phyloP scores from a whole-genome alignment of 257 asterid genomes.

The Anisodus acutangulus region DNA sequence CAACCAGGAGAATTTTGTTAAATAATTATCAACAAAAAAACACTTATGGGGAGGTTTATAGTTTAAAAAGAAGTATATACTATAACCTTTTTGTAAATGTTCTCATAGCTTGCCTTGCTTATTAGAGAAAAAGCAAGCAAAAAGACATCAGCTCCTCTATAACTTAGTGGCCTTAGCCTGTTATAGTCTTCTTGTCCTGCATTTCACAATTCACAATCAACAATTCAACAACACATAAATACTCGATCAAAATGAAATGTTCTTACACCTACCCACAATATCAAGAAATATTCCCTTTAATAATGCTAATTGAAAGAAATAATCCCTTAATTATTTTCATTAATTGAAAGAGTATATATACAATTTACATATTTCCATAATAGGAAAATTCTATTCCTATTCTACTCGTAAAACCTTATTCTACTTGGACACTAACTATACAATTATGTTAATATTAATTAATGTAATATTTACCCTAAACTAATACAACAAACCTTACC shows the following conservation, averaged over 20 bases:
- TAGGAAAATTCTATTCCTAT: too few relatives aligned
- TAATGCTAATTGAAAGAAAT: neutral
- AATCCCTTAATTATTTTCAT: too few relatives aligned
- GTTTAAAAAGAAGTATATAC: neutral
- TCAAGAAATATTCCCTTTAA: neutral
- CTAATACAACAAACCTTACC: too few relatives aligned
- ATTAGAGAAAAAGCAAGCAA: slow-evolving; percentile 74
- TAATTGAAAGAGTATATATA: too few relatives aligned
- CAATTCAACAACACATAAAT: neutral
- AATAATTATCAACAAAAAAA: neutral
- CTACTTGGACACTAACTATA: too few relatives aligned
- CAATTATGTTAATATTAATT: too few relatives aligned
- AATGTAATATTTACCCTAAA: too few relatives aligned
- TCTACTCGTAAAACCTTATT: too few relatives aligned
- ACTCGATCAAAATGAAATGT: neutral
- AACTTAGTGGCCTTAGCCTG: slow-evolving; percentile 81
- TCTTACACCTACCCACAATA: neutral
- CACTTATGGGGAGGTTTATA: neutral
- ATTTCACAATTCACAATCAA: neutral
- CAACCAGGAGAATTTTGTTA: neutral
- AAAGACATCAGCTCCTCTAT: slow-evolving; percentile 90
- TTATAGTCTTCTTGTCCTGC: slow-evolving; percentile 94
- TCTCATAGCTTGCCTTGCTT: slow-evolving; percentile 91
- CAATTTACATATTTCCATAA: too few relatives aligned
- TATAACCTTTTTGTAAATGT: slow-evolving; percentile 71